Evolutionary conservation across 129 eudicot genomes (phyloP).

Genomic region (Apium graveolens): DNA sequence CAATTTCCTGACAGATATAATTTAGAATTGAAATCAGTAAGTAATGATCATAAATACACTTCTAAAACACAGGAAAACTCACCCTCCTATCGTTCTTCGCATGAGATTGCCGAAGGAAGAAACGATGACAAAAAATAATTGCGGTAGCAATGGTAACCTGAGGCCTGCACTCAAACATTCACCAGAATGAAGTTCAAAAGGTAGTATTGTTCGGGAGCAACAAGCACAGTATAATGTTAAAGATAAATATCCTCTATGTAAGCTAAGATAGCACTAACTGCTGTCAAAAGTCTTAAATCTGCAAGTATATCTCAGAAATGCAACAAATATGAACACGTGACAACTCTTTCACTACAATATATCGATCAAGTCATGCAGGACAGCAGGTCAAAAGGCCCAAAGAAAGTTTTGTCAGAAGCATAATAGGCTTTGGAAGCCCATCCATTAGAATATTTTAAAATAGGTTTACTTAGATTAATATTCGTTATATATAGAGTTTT

Average conservation of each 20-base stretch:
- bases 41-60: neutral
- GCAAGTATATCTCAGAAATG: neutral
- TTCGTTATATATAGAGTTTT: too few species aligned
- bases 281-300: neutral
- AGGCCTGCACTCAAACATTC: conserved; percentile 56
- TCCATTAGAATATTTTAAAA: too few species aligned
- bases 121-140: conserved; percentile 90
- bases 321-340: neutral
- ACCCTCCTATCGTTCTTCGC: conserved; percentile 96
- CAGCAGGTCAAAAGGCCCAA: too few species aligned
- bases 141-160: conserved; percentile 99
- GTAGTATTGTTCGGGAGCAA: neutral
- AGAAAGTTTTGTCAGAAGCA: too few species aligned
- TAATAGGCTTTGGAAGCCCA: too few species aligned
- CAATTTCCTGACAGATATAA: neutral
- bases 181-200: neutral
- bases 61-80: conserved; percentile 16
- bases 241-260: neutral
- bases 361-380: neutral
- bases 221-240: neutral
- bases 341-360: neutral
- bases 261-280: neutral
- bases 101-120: conserved; percentile 92
- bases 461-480: too few species aligned
- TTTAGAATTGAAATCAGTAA: neutral